Conservation (phyloP, 2,329 filamentous ascomycete species). For the Colletotrichum siamense region DNA sequence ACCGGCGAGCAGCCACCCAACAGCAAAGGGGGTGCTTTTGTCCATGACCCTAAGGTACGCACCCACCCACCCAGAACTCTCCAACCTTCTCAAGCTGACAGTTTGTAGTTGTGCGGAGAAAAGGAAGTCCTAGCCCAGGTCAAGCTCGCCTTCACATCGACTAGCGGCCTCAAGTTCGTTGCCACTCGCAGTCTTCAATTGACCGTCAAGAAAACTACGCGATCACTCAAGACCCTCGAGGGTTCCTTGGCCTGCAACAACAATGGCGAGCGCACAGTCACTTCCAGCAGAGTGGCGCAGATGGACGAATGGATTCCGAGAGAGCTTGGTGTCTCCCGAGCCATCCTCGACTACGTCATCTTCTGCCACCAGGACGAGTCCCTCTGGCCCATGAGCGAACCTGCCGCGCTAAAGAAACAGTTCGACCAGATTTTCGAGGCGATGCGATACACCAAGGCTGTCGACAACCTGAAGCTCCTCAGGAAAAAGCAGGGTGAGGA, state of each 20-base stretch:
- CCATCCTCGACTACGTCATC: constrained; percentile 92
- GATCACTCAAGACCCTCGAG: constrained; percentile 84
- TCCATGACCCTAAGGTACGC: constrained; percentile 89
- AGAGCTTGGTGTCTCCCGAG: constrained; percentile 86
- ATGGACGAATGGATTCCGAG: constrained; percentile 85
- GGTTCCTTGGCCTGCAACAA: constrained; percentile 77
- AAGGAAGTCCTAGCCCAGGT: constrained; percentile 91
- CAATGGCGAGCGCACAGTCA: constrained; percentile 78
- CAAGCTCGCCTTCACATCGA: constrained; percentile 84
- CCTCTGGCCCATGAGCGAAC: constrained; percentile 94
- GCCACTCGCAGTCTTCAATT: constrained; percentile 85
- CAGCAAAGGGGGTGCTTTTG: constrained; percentile 88
- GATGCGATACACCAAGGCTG: constrained; percentile 94
- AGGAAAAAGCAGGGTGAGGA: constrained; percentile 83
- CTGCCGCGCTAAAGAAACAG: constrained; percentile 83
- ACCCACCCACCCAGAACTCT: not conserved
- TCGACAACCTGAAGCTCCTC: constrained; percentile 90
- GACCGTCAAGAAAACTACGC: constrained; percentile 80
- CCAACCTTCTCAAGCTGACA: not conserved
- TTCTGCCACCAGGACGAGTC: constrained; percentile 99
- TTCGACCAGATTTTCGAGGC: constrained; percentile 99
- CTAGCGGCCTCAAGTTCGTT: constrained; percentile 80
- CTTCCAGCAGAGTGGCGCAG: constrained; percentile 82
- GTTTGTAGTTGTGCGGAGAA: constrained; percentile 72
- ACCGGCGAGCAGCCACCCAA: constrained; percentile 94